A percentile compares a stretch with the other conserved stretches of the same genome.
Evolutionary conservation across 129 eudicot species (phyloP).

Genomic region (Mikania micrantha): DNA sequence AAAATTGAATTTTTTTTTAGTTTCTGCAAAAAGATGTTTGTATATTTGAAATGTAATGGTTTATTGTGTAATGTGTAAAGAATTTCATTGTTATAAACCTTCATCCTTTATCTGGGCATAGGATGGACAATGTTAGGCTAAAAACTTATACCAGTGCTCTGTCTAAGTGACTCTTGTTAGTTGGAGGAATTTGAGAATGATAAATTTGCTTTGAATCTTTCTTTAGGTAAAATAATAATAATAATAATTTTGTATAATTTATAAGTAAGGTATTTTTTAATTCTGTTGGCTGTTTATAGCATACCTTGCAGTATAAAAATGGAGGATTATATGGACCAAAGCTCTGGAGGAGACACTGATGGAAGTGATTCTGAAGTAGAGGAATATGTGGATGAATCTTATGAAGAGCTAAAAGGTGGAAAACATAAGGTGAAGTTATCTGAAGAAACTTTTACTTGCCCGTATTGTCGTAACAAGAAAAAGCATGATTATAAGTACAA

Average conservation of each 20-base stretch:
- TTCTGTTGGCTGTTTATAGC: neutral
- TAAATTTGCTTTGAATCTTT: neutral
- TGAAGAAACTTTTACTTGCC: slow-evolving; percentile 53
- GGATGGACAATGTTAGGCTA: no score
- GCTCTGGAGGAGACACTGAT: slow-evolving; percentile 66
- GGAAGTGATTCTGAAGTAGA: slow-evolving; percentile 64
- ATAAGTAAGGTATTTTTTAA: neutral
- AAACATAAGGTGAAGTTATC: slow-evolving; percentile 42
- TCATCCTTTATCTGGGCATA: no score
- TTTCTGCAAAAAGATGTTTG: neutral
- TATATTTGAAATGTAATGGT: neutral
- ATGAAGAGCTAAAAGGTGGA: slow-evolving; percentile 57
- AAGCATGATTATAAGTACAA: slow-evolving; percentile 46
- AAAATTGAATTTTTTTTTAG: no score
- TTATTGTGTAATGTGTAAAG: no score
- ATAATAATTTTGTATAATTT: neutral
- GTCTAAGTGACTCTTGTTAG: no score
- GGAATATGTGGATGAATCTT: slow-evolving; percentile 55
- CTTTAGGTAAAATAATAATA: no score
- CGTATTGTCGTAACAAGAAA: slow-evolving; percentile 65
- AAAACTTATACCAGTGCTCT: no score
- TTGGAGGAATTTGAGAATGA: neutral
- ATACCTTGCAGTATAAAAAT: neutral
- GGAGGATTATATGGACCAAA: slow-evolving; percentile 40
- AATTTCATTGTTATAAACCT: no score